phyloP scores from a whole-genome alignment of 169 alveolate species.

The Plasmodium knowlesi region DNA sequence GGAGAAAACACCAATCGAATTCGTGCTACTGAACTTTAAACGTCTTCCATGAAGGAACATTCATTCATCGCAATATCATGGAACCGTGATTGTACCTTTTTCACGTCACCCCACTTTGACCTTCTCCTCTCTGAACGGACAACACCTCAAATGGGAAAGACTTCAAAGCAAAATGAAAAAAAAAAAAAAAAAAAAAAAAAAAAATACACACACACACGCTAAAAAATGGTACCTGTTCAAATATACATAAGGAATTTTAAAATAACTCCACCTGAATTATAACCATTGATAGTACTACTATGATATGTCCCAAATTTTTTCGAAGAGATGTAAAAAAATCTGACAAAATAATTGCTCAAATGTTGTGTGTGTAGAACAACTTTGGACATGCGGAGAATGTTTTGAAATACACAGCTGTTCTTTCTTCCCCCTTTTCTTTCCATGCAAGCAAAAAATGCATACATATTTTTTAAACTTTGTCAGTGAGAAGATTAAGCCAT shows the following conservation, averaged over 20 bases:
- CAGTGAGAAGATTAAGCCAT: constrained; percentile 79
- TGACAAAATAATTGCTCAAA: background rate
- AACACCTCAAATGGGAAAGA: background rate
- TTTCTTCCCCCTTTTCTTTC: background rate
- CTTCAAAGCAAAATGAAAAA: background rate
- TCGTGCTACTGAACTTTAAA: background rate
- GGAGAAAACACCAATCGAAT: background rate
- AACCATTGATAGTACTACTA: background rate
- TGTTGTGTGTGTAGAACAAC: background rate
- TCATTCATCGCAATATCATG: background rate
- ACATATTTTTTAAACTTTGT: constrained; percentile 73
- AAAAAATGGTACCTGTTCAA: background rate
- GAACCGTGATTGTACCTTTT: background rate
- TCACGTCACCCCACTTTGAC: background rate
- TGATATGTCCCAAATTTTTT: background rate
- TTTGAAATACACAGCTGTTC: background rate
- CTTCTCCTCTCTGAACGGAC: background rate
- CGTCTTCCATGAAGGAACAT: background rate
- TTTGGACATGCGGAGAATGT: background rate
- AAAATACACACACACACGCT: no score
- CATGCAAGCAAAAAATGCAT: background rate
- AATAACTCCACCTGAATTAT: background rate
- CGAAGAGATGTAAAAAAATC: background rate
- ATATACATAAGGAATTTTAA: background rate
- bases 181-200: no score